These are phyloP conservation scores for Microsporum canis DNA, from an alignment of 2,329 filamentous ascomycete genomes.

Conservation along the genomic window DNA sequence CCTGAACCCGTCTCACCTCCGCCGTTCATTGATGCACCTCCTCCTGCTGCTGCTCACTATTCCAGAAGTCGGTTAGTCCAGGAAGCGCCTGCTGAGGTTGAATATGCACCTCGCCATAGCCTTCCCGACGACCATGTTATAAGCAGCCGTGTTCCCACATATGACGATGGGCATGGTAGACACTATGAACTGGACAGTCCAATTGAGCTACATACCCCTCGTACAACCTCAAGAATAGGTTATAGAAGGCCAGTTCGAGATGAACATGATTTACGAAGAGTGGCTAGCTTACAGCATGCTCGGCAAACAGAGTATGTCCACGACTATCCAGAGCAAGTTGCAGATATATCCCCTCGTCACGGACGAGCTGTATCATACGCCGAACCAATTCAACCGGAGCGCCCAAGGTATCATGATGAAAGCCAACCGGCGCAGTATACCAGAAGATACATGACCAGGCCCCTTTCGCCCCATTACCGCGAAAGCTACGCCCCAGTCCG, in stretches of 20 bases:
- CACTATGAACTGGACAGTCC: conserved; percentile 20
- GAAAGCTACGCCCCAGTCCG: conserved; percentile 32
- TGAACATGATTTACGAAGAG: conserved; percentile 36
- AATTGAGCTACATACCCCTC: conserved; percentile 25
- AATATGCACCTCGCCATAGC: conserved; percentile 37
- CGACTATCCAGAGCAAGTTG: conserved; percentile 36
- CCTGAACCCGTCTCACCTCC: conserved; percentile 52
- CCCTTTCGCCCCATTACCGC: conserved; percentile 25
- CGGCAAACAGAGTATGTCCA: conserved; percentile 32
- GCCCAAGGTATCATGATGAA: conserved; percentile 32
- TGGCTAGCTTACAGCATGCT: conserved; percentile 37
- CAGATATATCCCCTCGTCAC: conserved; percentile 26
- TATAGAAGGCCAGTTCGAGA: conserved; percentile 30
- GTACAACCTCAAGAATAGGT: conserved; percentile 31
- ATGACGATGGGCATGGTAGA: conserved; percentile 27
- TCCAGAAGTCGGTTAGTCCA: conserved; percentile 14
- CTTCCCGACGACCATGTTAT: conserved; percentile 26
- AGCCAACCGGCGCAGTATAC: conserved; percentile 21
- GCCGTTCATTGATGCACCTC: conserved; percentile 37
- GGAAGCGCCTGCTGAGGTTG: conserved; percentile 28
- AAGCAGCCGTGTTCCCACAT: conserved; percentile 21
- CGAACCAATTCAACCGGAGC: conserved; percentile 26
- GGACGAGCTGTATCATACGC: conserved; percentile 32
- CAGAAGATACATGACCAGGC: conserved; percentile 25
- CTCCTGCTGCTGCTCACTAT: conserved; percentile 8